Evolutionary conservation across 345 rosid genomes (phyloP).

Genomic region (Combretum micranthum): DNA sequence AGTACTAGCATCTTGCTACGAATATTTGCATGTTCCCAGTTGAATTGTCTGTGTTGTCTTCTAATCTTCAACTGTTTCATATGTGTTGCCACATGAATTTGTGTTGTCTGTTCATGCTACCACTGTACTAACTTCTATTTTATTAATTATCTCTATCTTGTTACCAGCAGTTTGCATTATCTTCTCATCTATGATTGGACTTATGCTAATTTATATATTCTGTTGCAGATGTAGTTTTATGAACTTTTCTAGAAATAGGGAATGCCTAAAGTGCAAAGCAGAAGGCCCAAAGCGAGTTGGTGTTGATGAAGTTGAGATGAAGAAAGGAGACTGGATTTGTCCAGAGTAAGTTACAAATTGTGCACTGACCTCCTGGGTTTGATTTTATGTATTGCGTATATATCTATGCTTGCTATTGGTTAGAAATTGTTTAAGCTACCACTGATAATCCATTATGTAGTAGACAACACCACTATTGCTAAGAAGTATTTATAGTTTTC

Average conservation of each 20-base stretch:
- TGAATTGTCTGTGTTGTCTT: too few relatives aligned
- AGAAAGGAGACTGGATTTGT: slow-evolving; percentile 84
- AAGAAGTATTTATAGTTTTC: too few relatives aligned
- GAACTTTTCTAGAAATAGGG: slow-evolving; percentile 56
- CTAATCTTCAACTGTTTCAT: too few relatives aligned
- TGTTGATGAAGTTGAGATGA: slow-evolving; percentile 41
- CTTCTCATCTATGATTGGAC: neutral
- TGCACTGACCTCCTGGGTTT: neutral
- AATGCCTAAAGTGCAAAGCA: slow-evolving; percentile 58
- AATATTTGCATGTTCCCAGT: too few relatives aligned
- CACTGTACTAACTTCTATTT: too few relatives aligned
- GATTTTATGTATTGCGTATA: neutral
- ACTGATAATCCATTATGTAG: too few relatives aligned
- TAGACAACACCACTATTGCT: too few relatives aligned
- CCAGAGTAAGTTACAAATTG: slow-evolving; percentile 32
- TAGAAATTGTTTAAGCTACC: too few relatives aligned
- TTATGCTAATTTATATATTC: slow-evolving; percentile 6
- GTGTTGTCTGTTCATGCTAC: too few relatives aligned
- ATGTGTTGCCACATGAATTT: too few relatives aligned
- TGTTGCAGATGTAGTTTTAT: slow-evolving; percentile 49
- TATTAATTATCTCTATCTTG: neutral
- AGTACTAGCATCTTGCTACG: too few relatives aligned
- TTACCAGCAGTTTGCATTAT: neutral
- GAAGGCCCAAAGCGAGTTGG: slow-evolving; percentile 46
- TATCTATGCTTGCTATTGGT: neutral